Conservation (phyloP, 495 filamentous ascomycete genomes). For the Hapsidospora chrysogenum region DNA sequence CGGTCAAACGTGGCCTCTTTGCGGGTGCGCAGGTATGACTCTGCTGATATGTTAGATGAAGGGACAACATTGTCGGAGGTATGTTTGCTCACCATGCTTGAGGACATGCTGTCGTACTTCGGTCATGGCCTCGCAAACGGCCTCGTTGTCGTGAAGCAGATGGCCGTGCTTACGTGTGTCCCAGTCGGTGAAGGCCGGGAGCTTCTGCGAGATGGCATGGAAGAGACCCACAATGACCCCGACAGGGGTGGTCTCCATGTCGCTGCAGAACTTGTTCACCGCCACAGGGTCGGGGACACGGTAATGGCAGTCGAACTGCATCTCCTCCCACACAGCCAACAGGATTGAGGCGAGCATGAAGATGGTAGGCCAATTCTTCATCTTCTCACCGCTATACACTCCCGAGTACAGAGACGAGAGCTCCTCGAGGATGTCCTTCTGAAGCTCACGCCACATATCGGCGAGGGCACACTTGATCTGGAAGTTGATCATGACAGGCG, state of each 20-base stretch:
- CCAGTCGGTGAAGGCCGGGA: conserved; percentile 81
- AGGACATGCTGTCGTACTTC: conserved; percentile 79
- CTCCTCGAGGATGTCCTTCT: conserved; percentile 87
- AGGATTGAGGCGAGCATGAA: conserved; percentile 87
- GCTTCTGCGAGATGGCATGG: conserved; percentile 87
- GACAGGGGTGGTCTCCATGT: conserved; percentile 88
- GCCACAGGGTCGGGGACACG: conserved; percentile 64
- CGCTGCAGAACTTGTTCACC: conserved; percentile 79
- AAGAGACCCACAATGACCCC: conserved; percentile 90
- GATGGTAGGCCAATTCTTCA: conserved; percentile 96
- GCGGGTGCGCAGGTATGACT: conserved; percentile 38
- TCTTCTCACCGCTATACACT: conserved; percentile 81
- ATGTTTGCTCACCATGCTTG: conserved; percentile 57
- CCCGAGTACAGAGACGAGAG: conserved; percentile 77
- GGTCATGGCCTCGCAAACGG: conserved; percentile 85
- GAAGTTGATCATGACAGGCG: conserved; percentile 97
- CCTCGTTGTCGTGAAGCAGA: conserved; percentile 68
- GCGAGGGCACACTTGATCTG: conserved; percentile 90
- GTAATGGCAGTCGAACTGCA: conserved; percentile 94
- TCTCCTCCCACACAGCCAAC: conserved; percentile 87
- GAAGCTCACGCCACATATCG: conserved; percentile 88
- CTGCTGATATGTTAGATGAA: conserved; percentile 14
- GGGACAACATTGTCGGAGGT: neutral
- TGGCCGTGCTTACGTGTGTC: conserved; percentile 77
- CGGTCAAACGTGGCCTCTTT: conserved; percentile 60